Evolutionary conservation across 73 alveolate genomes (phyloP).

Genomic region (Paraurostyla sp.): DNA sequence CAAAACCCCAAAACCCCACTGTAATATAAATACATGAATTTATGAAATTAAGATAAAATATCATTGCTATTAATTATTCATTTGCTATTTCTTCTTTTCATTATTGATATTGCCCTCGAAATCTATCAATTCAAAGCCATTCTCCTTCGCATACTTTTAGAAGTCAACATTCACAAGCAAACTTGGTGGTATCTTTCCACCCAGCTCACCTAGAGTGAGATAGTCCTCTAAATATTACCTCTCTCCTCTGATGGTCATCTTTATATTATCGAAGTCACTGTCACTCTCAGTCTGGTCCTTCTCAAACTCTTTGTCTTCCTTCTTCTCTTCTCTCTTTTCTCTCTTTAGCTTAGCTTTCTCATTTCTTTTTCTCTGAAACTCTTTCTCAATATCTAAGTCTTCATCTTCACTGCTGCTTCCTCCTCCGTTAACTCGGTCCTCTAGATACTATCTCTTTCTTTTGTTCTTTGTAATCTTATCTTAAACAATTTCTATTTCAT

Average conservation of each 20-base stretch:
- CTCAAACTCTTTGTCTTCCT: background rate
- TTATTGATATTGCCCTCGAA: constrained; percentile 37
- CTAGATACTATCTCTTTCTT: too few relatives aligned
- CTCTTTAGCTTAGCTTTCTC: background rate
- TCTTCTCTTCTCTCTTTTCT: background rate
- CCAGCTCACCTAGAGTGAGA: constrained; percentile 41
- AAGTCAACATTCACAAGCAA: constrained; percentile 32
- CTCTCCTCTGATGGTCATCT: constrained; percentile 9
- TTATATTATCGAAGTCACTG: constrained; percentile 35
- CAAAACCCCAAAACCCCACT: too few relatives aligned
- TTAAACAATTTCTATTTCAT: constrained; percentile 5
- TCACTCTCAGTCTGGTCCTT: constrained; percentile 49
- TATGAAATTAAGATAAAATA: too few relatives aligned
- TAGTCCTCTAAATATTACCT: constrained; percentile 31
- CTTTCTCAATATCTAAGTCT: background rate
- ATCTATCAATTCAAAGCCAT: constrained; percentile 49
- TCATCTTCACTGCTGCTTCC: background rate
- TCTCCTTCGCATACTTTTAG: constrained; percentile 36
- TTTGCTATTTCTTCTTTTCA: background rate
- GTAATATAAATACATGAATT: too few relatives aligned
- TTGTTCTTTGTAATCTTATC: too few relatives aligned
- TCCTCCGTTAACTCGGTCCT: background rate
- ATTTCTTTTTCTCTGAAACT: background rate
- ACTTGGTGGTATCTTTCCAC: constrained; percentile 62
- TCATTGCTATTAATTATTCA: too few relatives aligned